Conservation (phyloP, 495 filamentous ascomycete species). For the Xylaria telfairii region DNA sequence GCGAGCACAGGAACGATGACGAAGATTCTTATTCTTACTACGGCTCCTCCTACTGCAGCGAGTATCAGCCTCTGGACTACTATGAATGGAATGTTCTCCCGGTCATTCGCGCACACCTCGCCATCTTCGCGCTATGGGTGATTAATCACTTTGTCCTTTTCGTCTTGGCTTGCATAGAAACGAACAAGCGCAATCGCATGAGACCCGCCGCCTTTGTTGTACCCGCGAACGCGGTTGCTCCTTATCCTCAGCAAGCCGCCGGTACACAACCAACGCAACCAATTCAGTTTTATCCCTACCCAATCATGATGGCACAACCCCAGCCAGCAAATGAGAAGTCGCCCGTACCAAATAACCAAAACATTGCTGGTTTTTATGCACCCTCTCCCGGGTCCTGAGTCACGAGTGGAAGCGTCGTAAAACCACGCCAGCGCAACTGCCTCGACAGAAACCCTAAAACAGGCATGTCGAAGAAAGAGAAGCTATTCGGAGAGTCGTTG, state of each 20-base stretch:
- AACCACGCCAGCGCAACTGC: background rate
- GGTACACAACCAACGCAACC: slow-evolving; percentile 19
- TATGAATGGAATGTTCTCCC: slow-evolving; percentile 29
- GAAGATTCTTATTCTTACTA: slow-evolving; percentile 8
- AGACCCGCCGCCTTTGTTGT: slow-evolving; percentile 31
- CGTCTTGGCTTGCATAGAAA: slow-evolving; percentile 52
- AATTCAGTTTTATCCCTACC: slow-evolving; percentile 35
- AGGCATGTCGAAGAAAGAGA: background rate
- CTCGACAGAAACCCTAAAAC: background rate
- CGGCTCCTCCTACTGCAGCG: slow-evolving; percentile 30
- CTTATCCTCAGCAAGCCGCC: slow-evolving; percentile 9
- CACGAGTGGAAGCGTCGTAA: background rate
- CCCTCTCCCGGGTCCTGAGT: slow-evolving; percentile 19
- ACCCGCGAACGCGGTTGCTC: slow-evolving; percentile 16
- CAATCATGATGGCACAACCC: slow-evolving; percentile 28
- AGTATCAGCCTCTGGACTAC: background rate
- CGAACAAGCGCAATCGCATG: slow-evolving; percentile 36
- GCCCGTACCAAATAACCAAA: slow-evolving; percentile 29
- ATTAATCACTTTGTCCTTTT: slow-evolving; percentile 50
- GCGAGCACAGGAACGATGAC: slow-evolving; percentile 14
- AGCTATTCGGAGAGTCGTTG: background rate
- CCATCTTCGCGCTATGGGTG: slow-evolving; percentile 30
- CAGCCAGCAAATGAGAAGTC: slow-evolving; percentile 20
- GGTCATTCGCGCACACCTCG: slow-evolving; percentile 25
- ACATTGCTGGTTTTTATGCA: slow-evolving; percentile 35